A percentile compares a stretch with the other conserved stretches of the same genome.
These are phyloP conservation scores for Macroventuria anomochaeta DNA, from an alignment of 2,329 filamentous ascomycete genomes.

Conservation along the genomic window DNA sequence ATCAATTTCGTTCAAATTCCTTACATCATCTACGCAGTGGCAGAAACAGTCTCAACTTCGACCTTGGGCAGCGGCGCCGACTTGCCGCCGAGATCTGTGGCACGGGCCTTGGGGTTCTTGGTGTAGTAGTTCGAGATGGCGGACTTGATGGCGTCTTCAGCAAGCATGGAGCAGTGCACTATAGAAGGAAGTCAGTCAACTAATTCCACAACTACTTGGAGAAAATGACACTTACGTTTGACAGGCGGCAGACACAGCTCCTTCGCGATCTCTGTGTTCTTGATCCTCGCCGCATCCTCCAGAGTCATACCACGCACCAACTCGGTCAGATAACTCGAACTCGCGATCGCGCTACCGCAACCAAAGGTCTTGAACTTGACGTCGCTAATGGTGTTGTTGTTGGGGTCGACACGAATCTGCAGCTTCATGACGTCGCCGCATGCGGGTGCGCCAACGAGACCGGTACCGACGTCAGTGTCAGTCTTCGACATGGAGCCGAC, in stretches of 20 bases:
- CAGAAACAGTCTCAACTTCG: constrained; percentile 63
- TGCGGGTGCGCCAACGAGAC: constrained; percentile 87
- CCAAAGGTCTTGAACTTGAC: constrained; percentile 99
- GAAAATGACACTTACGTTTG: constrained; percentile 68
- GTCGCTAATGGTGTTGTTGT: constrained; percentile 86
- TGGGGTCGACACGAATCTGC: constrained; percentile 88
- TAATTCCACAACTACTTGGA: not conserved
- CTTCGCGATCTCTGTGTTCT: constrained; percentile 98
- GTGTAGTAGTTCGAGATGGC: constrained; percentile 90
- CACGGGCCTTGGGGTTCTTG: constrained; percentile 79
- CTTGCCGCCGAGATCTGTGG: constrained; percentile 79
- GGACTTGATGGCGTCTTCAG: constrained; percentile 90
- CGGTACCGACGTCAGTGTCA: constrained; percentile 84
- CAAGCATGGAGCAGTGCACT: constrained; percentile 93
- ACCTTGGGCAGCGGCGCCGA: constrained; percentile 71
- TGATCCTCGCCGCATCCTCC: constrained; percentile 89
- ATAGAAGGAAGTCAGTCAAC: constrained; percentile 5
- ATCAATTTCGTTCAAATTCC: constrained; percentile 24
- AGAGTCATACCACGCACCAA: constrained; percentile 94
- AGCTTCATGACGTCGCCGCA: constrained; percentile 95
- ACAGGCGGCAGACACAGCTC: constrained; percentile 89
- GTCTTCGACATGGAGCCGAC: constrained; percentile 81
- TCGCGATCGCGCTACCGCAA: constrained; percentile 92
- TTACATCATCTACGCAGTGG: constrained; percentile 41
- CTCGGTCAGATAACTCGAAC: constrained; percentile 92